Evolutionary conservation across 768 basidiomycete genomes (phyloP), one percentile per base, ranked within the genome.

Genomic region (Leccinum broughii): DNA sequence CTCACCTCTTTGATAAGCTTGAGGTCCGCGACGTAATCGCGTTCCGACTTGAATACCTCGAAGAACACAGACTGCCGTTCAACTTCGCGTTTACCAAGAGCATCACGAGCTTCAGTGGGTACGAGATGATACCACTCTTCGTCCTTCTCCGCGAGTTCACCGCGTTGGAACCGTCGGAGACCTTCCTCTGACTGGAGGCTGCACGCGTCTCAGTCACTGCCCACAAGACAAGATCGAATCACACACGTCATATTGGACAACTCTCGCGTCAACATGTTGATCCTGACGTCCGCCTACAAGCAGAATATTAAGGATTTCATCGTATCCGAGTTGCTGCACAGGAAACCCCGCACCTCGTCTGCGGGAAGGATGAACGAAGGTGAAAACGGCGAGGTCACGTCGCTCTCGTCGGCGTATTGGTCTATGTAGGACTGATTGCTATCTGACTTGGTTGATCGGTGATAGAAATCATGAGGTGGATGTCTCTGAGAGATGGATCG

Each of bases 11-110:
- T 75, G 63, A 90, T 76, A 59, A 87, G 72, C 68, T 86, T 81
- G 53, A 99, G 74, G 75, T 98, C 96, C 32, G 82, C 73, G 11
- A 94, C 89, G 71, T 97, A 98, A 61, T 93, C 89, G 62, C 87
- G 82, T 76, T 99, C 97, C 0, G 89, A 87, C 72, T 92, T 89
- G 74, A 98, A 87, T 24, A 96, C 76, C 71, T 98, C 95, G 65
- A 95, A 95, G 6, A 99, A 81, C 41, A 87, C 85, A 26, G 86
- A 90, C 72, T 98, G 95, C 50, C 95, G 82, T 59, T 89, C 85
- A 22, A 95, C 87, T 71, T 97, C 94, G 54, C 83, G 73, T 69
- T 87, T 85, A 26, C 88, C 86, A 3, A 98, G 75, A 1, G 86
- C 83, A 30, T 88, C 85, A 15, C 82, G 78, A 0, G 93, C 85